phyloP scores from a whole-genome alignment of 2,329 filamentous ascomycete species.

The Venturia oleaginea region DNA sequence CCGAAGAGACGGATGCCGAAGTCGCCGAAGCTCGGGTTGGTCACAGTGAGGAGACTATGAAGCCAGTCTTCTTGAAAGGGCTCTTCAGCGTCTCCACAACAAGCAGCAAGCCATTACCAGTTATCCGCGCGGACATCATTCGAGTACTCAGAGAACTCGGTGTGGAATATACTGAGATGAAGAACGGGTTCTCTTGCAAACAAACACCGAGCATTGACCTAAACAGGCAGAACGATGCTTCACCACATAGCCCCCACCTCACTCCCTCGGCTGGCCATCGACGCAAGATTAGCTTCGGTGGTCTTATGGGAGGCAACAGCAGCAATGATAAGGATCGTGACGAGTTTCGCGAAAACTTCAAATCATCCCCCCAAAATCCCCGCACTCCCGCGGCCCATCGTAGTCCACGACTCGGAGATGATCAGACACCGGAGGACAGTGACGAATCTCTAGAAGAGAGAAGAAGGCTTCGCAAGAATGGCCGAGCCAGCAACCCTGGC shows the following conservation, averaged over 20 bases:
- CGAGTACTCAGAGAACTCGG: slow-evolving; percentile 78
- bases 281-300: slow-evolving; percentile 77
- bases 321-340: slow-evolving; percentile 55
- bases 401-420: slow-evolving; percentile 1
- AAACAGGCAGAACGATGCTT: slow-evolving; percentile 37
- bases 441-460: slow-evolving; percentile 7
- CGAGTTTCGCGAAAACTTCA: slow-evolving; percentile 49
- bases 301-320: slow-evolving; percentile 45
- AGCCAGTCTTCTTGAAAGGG: slow-evolving; percentile 92
- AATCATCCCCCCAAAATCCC: slow-evolving; percentile 42
- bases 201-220: slow-evolving; percentile 86
- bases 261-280: slow-evolving; percentile 41
- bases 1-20: slow-evolving; percentile 84
- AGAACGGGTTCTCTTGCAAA: slow-evolving; percentile 83
- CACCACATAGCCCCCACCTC: not conserved
- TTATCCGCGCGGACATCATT: slow-evolving; percentile 84
- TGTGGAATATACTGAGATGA: slow-evolving; percentile 87
- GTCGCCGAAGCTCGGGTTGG: slow-evolving; percentile 38
- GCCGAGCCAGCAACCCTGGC: slow-evolving; percentile 48
- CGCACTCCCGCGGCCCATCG: slow-evolving; percentile 38
- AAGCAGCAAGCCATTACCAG: slow-evolving; percentile 76
- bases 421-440: not conserved
- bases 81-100: slow-evolving; percentile 96
- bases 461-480: not conserved
- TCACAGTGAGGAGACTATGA: slow-evolving; percentile 68